Base-by-base conservation (phyloP, 306 rosid genomes). In the Glycyrrhiza uralensis region DNA sequence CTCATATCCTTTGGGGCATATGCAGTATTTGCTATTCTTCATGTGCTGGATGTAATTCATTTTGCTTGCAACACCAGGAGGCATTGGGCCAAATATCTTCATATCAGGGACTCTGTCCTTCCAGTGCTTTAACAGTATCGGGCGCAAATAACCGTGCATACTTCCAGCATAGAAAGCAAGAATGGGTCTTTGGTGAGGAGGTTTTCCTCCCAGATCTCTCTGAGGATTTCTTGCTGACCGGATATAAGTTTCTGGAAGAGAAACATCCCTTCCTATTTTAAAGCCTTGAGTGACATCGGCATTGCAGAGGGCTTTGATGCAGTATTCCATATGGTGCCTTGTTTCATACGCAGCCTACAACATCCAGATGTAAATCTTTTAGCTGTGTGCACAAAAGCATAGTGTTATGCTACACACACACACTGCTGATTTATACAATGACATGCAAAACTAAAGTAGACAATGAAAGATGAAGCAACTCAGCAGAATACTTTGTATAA, bases 321-420 rank as follows among this genome's bases (percentile, higher is more conserved):
- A 91, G 83, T 76, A 88, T 70, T 93, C 98, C 98, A 93, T 90
- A 51, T 93, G 98, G 87, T 90, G 98, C 85, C 97, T 90, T 63
- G 96, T 89, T 79, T 90, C 97, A 17, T 93, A 93, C 22, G 98
- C 96, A 76, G 98, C 97, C 98, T 90, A 76, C 36, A 78, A 64
- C 14, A 80, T 71, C 22, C 64, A 61, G 28, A 36, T 23, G 20
- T 63, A 61, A 59, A 36, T 38, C 14, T 51, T 52, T 66, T 23
- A 78, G 36, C 28, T 7, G 39, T n/a, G 26, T 7, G 45, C 38
- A 54, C 55, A 69, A 46, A 78, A 7, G 49, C 35, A 42, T 17
- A 10, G 19, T 7, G 8, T 30, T 58, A 35, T 45, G 22, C 71
- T 18, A 59, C 61, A 66, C 14, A 12, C 3, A 24, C 58, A 50